phyloP scores from a whole-genome alignment of 2,329 filamentous ascomycete species.

The Alternaria atra region DNA sequence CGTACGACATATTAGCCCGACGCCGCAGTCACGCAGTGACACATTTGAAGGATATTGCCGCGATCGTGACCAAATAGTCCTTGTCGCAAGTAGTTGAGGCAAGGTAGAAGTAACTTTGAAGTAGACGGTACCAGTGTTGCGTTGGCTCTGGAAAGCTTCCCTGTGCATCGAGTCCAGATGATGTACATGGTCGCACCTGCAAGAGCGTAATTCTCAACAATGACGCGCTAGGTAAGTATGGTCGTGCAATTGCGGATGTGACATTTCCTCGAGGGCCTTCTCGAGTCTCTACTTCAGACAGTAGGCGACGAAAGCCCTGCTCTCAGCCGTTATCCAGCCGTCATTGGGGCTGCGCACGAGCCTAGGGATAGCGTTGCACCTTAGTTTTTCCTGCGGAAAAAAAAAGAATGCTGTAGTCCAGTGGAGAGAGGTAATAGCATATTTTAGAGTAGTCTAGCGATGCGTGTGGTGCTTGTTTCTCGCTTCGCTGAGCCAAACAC shows the following conservation, averaged over 20 bases:
- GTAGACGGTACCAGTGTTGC: slow-evolving; percentile 1
- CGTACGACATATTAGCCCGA: slow-evolving; percentile 13
- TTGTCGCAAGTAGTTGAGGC: slow-evolving; percentile 12
- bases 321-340: slow-evolving; percentile 2
- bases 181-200: slow-evolving; percentile 9
- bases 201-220: not conserved
- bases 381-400: not conserved
- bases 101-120: not conserved
- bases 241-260: slow-evolving; percentile 12
- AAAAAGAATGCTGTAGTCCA: not conserved
- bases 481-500: not conserved
- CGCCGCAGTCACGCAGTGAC: slow-evolving; percentile 17
- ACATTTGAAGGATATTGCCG: slow-evolving; percentile 11
- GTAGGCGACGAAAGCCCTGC: slow-evolving; percentile 2
- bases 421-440: not conserved
- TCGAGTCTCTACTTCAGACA: slow-evolving; percentile 9
- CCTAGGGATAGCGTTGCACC: slow-evolving; percentile 11
- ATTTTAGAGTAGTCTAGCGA: not conserved
- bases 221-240: not conserved
- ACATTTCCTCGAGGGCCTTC: slow-evolving; percentile 14
- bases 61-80: slow-evolving; percentile 4
- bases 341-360: slow-evolving; percentile 10
- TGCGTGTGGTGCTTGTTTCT: not conserved
- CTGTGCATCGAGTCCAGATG: slow-evolving; percentile 12
- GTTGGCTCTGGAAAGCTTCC: slow-evolving; percentile 5